Conservation (phyloP, 768 basidiomycete species). For the Boletus rubropictus region DNA sequence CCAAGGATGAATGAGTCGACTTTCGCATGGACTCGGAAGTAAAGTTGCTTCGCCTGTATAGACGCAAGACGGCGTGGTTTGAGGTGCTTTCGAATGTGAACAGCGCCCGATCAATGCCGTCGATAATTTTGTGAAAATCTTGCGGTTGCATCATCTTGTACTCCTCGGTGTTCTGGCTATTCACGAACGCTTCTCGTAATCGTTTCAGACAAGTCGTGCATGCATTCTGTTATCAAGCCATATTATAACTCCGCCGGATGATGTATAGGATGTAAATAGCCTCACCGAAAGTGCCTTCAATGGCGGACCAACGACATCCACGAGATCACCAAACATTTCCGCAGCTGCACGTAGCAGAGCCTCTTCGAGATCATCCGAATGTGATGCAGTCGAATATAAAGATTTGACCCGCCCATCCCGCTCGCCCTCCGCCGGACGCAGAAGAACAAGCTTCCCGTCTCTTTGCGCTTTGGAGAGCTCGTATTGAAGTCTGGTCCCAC, state of each 20-base stretch:
- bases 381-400: conserved; percentile 30
- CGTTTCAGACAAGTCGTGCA: conserved; percentile 56
- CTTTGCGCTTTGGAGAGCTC: conserved; percentile 64
- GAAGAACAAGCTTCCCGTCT: conserved; percentile 39
- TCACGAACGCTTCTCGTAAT: conserved; percentile 61
- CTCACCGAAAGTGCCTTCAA: conserved; percentile 68
- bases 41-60: conserved; percentile 55
- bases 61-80: conserved; percentile 72
- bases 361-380: conserved; percentile 40
- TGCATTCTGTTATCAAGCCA: conserved; percentile 39
- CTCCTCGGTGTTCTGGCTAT: conserved; percentile 28
- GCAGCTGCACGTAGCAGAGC: conserved; percentile 47
- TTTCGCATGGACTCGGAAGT: conserved; percentile 9
- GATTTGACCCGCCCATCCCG: conserved; percentile 22
- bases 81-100: conserved; percentile 76
- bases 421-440: conserved; percentile 8
- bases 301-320: conserved; percentile 77
- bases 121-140: conserved; percentile 61
- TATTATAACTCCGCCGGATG: conserved; percentile 4
- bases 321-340: conserved; percentile 68
- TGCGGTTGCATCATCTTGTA: conserved; percentile 41
- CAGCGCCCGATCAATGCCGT: conserved; percentile 63
- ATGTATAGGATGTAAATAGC: not conserved
- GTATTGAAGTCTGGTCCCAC: conserved; percentile 78
- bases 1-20: conserved; percentile 13